Evolutionary conservation across 306 rosid genomes (phyloP).

Genomic region (Corylus americana): DNA sequence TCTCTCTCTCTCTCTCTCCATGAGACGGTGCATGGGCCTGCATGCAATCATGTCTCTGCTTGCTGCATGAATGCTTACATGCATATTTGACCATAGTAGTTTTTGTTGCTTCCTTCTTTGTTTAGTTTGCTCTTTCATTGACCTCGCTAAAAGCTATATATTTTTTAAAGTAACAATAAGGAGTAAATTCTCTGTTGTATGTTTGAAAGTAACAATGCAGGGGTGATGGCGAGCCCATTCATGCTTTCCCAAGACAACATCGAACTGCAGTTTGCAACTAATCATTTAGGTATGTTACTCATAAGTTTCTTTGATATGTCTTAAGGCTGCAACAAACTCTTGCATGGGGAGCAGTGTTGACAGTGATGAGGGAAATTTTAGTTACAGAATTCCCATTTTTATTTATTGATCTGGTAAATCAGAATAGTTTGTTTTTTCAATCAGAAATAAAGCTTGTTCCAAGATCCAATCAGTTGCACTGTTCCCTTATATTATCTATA

Average conservation of each 20-base stretch:
- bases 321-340: not conserved
- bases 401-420: not conserved
- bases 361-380: not conserved
- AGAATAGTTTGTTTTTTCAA: not conserved
- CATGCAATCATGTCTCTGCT: not conserved
- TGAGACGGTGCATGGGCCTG: not conserved
- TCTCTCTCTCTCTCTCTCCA: not conserved
- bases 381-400: not conserved
- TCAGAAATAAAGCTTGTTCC: not conserved
- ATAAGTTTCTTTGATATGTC: slow-evolving; percentile 6
- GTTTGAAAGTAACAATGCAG: slow-evolving; percentile 79
- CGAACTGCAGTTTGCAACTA: slow-evolving; percentile 81
- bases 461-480: not conserved
- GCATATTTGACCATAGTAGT: not conserved
- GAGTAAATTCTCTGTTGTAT: slow-evolving; percentile 20
- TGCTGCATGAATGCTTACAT: not conserved
- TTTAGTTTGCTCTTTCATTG: not conserved
- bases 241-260: slow-evolving; percentile 66
- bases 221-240: slow-evolving; percentile 76
- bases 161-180: slow-evolving; percentile 9
- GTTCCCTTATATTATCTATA: not conserved
- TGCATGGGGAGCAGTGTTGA: not conserved
- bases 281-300: slow-evolving; percentile 61
- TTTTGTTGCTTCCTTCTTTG: not conserved
- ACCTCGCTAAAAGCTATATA: not conserved